Conservation (phyloP, 805 yeast species). For the Schwanniomyces sp. region DNA sequence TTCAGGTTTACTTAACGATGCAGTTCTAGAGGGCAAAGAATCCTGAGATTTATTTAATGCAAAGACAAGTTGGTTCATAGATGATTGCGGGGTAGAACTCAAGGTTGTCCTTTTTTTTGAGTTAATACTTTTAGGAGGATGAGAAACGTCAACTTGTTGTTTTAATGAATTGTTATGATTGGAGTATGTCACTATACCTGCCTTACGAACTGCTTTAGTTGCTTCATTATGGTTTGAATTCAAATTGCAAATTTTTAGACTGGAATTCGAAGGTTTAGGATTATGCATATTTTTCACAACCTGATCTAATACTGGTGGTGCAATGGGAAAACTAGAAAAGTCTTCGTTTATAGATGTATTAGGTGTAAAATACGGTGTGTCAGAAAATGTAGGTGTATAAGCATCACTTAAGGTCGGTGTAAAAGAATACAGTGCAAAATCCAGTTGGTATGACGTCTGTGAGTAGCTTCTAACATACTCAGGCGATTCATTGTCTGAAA, state of each 20-base stretch:
- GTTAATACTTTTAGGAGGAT: slow-evolving; percentile 19
- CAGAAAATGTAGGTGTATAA: slow-evolving; percentile 18
- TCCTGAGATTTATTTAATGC: neutral
- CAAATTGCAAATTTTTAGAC: slow-evolving; percentile 15
- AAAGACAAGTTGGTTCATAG: neutral
- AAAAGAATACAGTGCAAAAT: slow-evolving; percentile 9
- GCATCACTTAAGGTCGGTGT: slow-evolving; percentile 17
- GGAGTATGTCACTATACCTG: neutral
- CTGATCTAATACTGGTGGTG: neutral
- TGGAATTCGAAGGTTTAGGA: neutral
- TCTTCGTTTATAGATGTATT: slow-evolving; percentile 10
- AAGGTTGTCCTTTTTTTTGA: slow-evolving; percentile 11
- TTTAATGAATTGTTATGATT: slow-evolving; percentile 5
- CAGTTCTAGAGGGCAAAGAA: neutral
- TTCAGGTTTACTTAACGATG: neutral
- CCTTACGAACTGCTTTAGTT: slow-evolving; percentile 6
- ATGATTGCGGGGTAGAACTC: neutral
- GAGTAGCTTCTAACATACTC: neutral
- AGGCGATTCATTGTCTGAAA: neutral
- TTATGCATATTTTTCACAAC: neutral
- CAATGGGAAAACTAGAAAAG: neutral
- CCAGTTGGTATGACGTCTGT: slow-evolving; percentile 1
- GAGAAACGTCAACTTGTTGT: slow-evolving; percentile 13
- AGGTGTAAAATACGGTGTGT: slow-evolving; percentile 16
- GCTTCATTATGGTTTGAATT: slow-evolving; percentile 10